Evolutionary conservation across 345 rosid genomes (phyloP), one percentile per base, ranked within the genome.

Genomic region (Eucalyptus grandis): DNA sequence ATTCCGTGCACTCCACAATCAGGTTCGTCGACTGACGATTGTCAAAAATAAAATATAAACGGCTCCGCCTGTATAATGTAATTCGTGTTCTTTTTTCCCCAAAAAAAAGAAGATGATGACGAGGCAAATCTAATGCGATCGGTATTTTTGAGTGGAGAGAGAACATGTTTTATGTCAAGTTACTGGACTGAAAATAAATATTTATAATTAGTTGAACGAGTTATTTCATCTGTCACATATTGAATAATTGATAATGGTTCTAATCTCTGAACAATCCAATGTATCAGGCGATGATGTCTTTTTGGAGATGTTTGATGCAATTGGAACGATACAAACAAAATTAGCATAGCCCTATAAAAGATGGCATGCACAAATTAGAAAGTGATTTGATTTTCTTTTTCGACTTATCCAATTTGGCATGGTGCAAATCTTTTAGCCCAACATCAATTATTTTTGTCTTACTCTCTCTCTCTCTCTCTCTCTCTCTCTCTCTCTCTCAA

Each of bases 231-330:
- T 2, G 0, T 2, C 0, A 9, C 2, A 2, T 0, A 9, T 34
- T 0, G 0, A 34, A 31, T 15, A n/a, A 34, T 5, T 8, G 81
- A 31, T 1, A 1, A 34, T 0, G 0, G 0, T 11, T 69, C 0
- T 14, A 0, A 8, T 65, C 0, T 14, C 2, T 5, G 0, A 5
- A 0, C 24, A 19, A 69, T 37, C 0, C 14, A 37, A 37, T 11
- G 2, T 34, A 21, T 34, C 24, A 0, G 0, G 7, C 5, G 4
- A 69, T 15, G 7, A 69, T 56, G 7, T 40, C 7, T 81, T 24
- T 81, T 30, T 3, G 1, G 3, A 12, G 51, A 44, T 9, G 4
- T 44, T 31, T 11, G 4, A 24, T 24, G 4, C 17, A 16, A 31
- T 67, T 8, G 22, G 80, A 31, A 19, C 3, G 4, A 34, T 31